Evolutionary conservation across 805 yeast species (phyloP).

Genomic region (Barnettozyma sucrosica): DNA sequence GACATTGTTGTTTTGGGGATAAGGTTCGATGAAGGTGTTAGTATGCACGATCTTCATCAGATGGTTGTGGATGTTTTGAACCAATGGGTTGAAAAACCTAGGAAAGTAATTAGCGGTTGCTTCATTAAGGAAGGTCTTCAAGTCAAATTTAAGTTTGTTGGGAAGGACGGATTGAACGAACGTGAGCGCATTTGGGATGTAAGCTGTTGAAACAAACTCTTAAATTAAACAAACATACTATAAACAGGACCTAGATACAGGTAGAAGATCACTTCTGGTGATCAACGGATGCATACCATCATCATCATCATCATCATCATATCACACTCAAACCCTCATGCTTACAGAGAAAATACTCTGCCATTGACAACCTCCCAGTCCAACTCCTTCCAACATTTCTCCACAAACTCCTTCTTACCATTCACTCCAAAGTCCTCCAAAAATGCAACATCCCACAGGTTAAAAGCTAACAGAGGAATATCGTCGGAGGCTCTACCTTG

Average conservation of each 20-base stretch:
- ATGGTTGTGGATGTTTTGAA: background rate
- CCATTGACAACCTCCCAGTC: constrained; percentile 74
- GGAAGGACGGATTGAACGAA: background rate
- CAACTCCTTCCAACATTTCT: constrained; percentile 68
- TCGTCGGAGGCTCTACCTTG: constrained; percentile 45
- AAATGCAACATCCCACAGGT: constrained; percentile 89
- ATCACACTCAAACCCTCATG: background rate
- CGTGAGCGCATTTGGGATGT: constrained; percentile 1
- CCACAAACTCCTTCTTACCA: constrained; percentile 68
- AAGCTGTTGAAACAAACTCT: background rate
- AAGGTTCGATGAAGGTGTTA: background rate
- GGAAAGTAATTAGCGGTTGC: background rate
- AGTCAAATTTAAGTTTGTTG: background rate
- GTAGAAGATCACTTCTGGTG: background rate
- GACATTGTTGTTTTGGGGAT: background rate
- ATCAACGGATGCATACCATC: background rate
- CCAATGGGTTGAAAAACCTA: background rate
- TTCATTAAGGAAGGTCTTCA: background rate
- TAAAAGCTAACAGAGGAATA: constrained; percentile 71
- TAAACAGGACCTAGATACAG: background rate
- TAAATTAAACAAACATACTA: background rate
- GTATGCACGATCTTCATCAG: background rate
- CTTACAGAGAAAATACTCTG: constrained; percentile 29
- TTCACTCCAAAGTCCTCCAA: constrained; percentile 73
- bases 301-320: no score